Conservation (phyloP, 352 stramenopile genomes). For the Globisporangium abappressorium region DNA sequence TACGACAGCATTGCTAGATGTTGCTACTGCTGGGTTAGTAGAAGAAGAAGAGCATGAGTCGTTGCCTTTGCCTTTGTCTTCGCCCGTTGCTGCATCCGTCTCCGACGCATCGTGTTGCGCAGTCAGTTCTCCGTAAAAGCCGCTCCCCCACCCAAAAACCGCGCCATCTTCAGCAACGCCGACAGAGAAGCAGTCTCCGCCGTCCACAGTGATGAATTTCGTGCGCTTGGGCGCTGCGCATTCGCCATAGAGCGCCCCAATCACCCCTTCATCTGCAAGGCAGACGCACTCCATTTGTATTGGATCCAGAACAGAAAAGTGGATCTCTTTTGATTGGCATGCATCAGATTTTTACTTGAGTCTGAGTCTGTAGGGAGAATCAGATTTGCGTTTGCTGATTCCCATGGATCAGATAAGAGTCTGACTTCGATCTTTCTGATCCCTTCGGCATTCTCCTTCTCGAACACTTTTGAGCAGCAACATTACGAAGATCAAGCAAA, state of each 20-base stretch:
- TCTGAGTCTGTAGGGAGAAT: neutral
- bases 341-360: neutral
- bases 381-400: neutral
- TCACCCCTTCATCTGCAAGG: neutral
- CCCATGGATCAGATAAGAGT: neutral
- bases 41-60: neutral
- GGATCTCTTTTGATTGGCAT: slow-evolving; percentile 21
- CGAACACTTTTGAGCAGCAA: neutral
- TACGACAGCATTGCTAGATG: neutral
- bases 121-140: slow-evolving; percentile 64
- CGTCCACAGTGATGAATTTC: slow-evolving; percentile 27
- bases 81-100: neutral
- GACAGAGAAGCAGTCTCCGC: slow-evolving; percentile 61
- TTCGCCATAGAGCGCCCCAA: slow-evolving; percentile 34
- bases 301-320: neutral
- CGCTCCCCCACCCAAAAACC: slow-evolving; percentile 55
- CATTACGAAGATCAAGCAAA: slow-evolving; percentile 8
- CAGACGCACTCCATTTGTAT: slow-evolving; percentile 18
- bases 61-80: neutral
- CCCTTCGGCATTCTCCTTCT: neutral
- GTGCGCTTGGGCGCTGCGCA: slow-evolving; percentile 16
- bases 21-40: neutral
- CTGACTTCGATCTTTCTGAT: slow-evolving; percentile 1
- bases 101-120: neutral
- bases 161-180: slow-evolving; percentile 25